Base-by-base conservation (phyloP, 1,284 basidiomycete genomes). In the Sanghuangporus sanghuang region DNA sequence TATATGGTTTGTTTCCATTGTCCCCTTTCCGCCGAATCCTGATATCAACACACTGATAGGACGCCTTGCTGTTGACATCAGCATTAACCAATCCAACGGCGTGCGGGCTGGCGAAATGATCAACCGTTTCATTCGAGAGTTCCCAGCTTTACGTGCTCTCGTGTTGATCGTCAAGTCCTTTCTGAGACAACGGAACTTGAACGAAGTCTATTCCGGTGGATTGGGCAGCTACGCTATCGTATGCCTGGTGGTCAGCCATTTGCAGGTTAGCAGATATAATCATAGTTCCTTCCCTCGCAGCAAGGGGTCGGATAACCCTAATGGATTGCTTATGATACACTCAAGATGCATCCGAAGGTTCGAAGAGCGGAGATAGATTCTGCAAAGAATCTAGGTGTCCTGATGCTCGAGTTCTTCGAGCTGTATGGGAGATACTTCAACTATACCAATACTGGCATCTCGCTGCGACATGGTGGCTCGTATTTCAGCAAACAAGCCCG, bases 401-500 rank as follows among this genome's bases (percentile, higher is more conserved):
- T 99, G 48, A 81, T 98, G 36, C 85, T 98, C 78, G 96, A 99
- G 73, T 96, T 98, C 73, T 96, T 99, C 70, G 96, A 99, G 79
- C 81, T 97, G 8, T 98, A 98, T 72, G 96, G 96, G 12, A 81
- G 84, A 63, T 88, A 90, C 73, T 98, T 98, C 83, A 96, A 96
- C 74, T 96, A 93, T 68, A 84, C 90, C 64, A 86, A 90, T 69
- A 86, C 90, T n/a, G 96, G 96, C 5, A 93, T 99, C 68, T 95
- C 93, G 1, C 75, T 99, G 18, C 82, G 89, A 42, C 82, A 89
- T 52, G 93, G 93, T 6, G 95, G 95, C 6, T 84, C 81, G 39
- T 96, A 97, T 76, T 97, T 87, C 72, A 83, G 78, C 73, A 97
- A 97, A 76, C 76, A 79, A 50, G 79, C 85, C 56, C 78, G 92